A percentile compares a stretch with the other conserved stretches of the same genome.
These are phyloP conservation scores for Forsythia suspensa DNA, from an alignment of 257 asterid species.

Conservation along the genomic window DNA sequence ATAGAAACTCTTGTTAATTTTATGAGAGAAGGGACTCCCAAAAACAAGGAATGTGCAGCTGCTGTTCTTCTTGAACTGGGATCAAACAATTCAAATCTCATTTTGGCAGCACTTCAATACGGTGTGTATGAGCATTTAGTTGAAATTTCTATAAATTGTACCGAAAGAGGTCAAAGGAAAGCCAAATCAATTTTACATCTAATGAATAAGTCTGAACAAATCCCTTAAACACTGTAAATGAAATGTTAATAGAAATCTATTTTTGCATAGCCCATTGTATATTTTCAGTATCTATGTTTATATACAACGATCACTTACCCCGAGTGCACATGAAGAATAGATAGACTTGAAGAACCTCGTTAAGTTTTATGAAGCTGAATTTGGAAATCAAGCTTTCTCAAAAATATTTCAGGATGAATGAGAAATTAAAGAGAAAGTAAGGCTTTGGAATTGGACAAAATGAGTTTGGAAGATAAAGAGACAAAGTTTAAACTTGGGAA, in stretches of 20 bases:
- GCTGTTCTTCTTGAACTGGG: slow-evolving; percentile 77
- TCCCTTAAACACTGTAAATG: slow-evolving; percentile 29
- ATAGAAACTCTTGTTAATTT: slow-evolving; percentile 55
- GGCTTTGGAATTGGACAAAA: no score
- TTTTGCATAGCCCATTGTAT: neutral
- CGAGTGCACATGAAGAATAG: no score
- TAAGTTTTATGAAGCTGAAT: no score
- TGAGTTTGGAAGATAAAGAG: no score
- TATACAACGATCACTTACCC: neutral
- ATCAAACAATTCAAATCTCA: slow-evolving; percentile 48
- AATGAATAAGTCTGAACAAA: slow-evolving; percentile 55
- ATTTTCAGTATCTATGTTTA: neutral
- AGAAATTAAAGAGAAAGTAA: no score
- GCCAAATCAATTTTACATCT: slow-evolving; percentile 59
- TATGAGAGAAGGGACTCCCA: slow-evolving; percentile 60
- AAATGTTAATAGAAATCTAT: neutral
- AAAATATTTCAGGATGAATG: no score
- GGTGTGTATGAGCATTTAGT: slow-evolving; percentile 69
- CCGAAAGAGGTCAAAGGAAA: slow-evolving; percentile 81
- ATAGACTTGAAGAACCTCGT: no score
- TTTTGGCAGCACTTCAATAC: slow-evolving; percentile 77
- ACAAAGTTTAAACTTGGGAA: no score
- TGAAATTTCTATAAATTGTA: slow-evolving; percentile 60
- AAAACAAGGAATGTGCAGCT: slow-evolving; percentile 85
- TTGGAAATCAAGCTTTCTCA: no score